Conservation (phyloP, 2,329 filamentous ascomycete genomes). For the Venturia pyrina region DNA sequence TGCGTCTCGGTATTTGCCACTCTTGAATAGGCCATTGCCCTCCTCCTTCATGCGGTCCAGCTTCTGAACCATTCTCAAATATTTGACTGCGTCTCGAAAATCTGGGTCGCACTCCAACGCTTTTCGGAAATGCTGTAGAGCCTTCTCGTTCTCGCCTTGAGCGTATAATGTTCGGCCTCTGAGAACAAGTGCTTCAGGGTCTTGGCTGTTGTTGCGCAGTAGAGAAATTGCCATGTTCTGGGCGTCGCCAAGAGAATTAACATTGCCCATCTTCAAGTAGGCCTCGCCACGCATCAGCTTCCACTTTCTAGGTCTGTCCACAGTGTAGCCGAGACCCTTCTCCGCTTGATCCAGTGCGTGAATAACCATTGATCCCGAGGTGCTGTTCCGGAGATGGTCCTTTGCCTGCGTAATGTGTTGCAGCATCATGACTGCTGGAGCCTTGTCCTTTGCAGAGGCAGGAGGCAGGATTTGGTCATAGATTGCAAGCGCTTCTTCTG, state of each 20-base stretch:
- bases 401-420: conserved; percentile 72
- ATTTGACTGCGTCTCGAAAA: conserved; percentile 78
- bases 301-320: conserved; percentile 83
- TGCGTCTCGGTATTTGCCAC: conserved; percentile 66
- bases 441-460: conserved; percentile 75
- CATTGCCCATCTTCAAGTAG: conserved; percentile 82
- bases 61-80: conserved; percentile 81
- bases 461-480: conserved; percentile 71
- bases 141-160: conserved; percentile 91
- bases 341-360: conserved; percentile 88
- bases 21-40: conserved; percentile 84
- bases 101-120: conserved; percentile 87
- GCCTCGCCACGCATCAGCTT: conserved; percentile 85
- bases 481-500: conserved; percentile 75
- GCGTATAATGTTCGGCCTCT: conserved; percentile 80
- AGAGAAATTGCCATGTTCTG: conserved; percentile 86
- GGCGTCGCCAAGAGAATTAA: conserved; percentile 81
- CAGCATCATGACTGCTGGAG: conserved; percentile 74
- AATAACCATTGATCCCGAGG: conserved; percentile 80
- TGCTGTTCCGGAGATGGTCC: conserved; percentile 62
- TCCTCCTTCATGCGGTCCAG: conserved; percentile 89
- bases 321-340: conserved; percentile 63
- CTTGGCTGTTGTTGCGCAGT: conserved; percentile 75
- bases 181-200: conserved; percentile 87
- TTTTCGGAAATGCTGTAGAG: conserved; percentile 82